phyloP scores from a whole-genome alignment of 176 grass and related monocot species.

The Oryza glaberrima region DNA sequence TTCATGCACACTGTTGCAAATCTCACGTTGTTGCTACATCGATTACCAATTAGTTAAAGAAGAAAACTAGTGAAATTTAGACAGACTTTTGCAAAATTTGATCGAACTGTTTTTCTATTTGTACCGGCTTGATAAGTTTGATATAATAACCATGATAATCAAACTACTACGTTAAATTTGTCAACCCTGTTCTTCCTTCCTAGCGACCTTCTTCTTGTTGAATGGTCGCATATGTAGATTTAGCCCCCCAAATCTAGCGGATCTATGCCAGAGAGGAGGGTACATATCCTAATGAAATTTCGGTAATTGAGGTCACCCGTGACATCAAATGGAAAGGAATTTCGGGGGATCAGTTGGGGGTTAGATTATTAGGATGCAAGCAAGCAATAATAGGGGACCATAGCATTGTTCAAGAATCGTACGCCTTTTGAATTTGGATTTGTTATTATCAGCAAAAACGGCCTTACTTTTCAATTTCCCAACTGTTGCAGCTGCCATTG shows the following conservation, averaged over 20 bases:
- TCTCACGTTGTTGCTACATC: background rate
- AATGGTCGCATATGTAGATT: background rate
- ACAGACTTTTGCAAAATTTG: background rate
- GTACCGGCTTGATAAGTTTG: background rate
- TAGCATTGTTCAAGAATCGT: slow-evolving; percentile 41
- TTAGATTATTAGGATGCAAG: slow-evolving; percentile 26
- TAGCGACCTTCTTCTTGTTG: background rate
- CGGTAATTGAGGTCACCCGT: slow-evolving; percentile 57
- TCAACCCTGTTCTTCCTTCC: background rate
- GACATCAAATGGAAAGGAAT: slow-evolving; percentile 51
- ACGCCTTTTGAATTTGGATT: background rate
- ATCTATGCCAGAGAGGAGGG: background rate
- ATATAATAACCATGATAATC: background rate
- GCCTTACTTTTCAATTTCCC: slow-evolving; percentile 8
- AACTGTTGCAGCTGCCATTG: background rate
- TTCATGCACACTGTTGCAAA: background rate
- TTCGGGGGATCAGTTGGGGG: slow-evolving; percentile 10
- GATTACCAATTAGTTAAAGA: background rate
- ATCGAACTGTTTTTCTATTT: background rate
- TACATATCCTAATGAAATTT: background rate
- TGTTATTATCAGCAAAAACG: background rate
- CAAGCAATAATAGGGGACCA: slow-evolving; percentile 37
- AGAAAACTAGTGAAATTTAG: background rate
- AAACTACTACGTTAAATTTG: background rate
- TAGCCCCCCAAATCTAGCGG: background rate